phyloP scores from a whole-genome alignment of 495 filamentous ascomycete species.

The Pseudotulostoma volvatum region DNA sequence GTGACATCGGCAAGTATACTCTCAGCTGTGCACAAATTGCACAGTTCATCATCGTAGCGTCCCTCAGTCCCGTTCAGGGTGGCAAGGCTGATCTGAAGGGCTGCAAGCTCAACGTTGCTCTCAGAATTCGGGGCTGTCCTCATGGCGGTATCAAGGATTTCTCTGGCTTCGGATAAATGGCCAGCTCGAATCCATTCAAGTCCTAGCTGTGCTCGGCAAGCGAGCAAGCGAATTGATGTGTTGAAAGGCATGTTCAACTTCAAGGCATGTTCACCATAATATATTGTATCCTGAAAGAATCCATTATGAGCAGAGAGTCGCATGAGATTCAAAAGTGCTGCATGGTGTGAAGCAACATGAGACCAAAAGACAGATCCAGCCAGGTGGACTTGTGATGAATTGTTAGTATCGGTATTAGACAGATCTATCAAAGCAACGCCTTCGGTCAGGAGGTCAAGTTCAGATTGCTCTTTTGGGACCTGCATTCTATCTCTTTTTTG shows the following conservation, averaged over 20 bases:
- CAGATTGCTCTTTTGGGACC: slow-evolving; percentile 11
- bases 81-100: slow-evolving; percentile 29
- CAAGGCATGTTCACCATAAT: slow-evolving; percentile 70
- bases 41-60: slow-evolving; percentile 33
- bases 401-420: slow-evolving; percentile 10
- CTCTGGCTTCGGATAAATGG: slow-evolving; percentile 40
- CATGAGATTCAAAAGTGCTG: slow-evolving; percentile 52
- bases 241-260: slow-evolving; percentile 56
- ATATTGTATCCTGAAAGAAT: slow-evolving; percentile 76
- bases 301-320: slow-evolving; percentile 65
- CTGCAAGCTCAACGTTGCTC: slow-evolving; percentile 30
- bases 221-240: slow-evolving; percentile 39
- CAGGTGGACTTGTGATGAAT: slow-evolving; percentile 16
- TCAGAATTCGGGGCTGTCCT: slow-evolving; percentile 21
- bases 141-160: slow-evolving; percentile 38
- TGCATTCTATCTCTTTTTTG: slow-evolving; percentile 20
- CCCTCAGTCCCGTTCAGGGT: slow-evolving; percentile 23
- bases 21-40: slow-evolving; percentile 26
- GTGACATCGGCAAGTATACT: slow-evolving; percentile 18
- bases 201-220: slow-evolving; percentile 42
- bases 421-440: slow-evolving; percentile 28
- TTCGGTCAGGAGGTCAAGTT: slow-evolving; percentile 26
- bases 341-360: slow-evolving; percentile 54
- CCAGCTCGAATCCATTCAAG: slow-evolving; percentile 49
- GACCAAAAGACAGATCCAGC: slow-evolving; percentile 66